Evolutionary conservation across 2,329 filamentous ascomycete species (phyloP).

Genomic region (Erysiphe neolycopersici): DNA sequence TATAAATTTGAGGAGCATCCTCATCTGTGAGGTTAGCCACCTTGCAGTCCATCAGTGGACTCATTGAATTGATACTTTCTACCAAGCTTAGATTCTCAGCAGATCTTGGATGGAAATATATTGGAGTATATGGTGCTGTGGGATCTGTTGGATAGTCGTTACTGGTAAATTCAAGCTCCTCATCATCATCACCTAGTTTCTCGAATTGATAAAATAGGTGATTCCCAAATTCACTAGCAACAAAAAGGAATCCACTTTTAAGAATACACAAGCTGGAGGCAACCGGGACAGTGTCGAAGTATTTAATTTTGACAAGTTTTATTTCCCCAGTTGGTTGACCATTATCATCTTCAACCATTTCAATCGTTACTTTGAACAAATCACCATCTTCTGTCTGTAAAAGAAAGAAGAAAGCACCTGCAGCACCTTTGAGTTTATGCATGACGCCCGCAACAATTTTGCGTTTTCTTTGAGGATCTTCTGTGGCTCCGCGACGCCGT

Average conservation of each 20-base stretch:
- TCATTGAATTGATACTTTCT: conserved; percentile 67
- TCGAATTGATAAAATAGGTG: conserved; percentile 94
- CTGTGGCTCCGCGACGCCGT: conserved; percentile 58
- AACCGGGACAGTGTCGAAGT: conserved; percentile 87
- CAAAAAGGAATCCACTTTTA: conserved; percentile 86
- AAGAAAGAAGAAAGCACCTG: conserved; percentile 86
- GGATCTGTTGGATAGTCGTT: conserved; percentile 59
- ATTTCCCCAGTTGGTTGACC: conserved; percentile 63
- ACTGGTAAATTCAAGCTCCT: conserved; percentile 65
- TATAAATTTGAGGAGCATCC: conserved; percentile 90
- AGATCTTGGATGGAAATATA: conserved; percentile 61
- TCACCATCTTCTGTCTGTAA: conserved; percentile 95
- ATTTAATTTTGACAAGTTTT: conserved; percentile 68
- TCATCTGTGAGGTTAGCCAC: conserved; percentile 76
- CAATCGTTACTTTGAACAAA: conserved; percentile 83
- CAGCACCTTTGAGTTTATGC: conserved; percentile 68
- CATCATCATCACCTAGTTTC: conserved; percentile 84
- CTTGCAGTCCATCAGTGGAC: conserved; percentile 74
- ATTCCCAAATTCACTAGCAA: conserved; percentile 77
- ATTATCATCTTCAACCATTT: conserved; percentile 61
- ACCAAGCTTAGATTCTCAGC: conserved; percentile 64
- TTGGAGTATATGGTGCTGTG: conserved; percentile 41
- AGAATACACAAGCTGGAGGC: conserved; percentile 73
- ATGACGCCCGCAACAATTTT: conserved; percentile 78
- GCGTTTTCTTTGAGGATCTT: conserved; percentile 77